Evolutionary conservation across 1,284 basidiomycete genomes (phyloP), one percentile per base, ranked within the genome.

Genomic region (Microbotryomycetes sp.): DNA sequence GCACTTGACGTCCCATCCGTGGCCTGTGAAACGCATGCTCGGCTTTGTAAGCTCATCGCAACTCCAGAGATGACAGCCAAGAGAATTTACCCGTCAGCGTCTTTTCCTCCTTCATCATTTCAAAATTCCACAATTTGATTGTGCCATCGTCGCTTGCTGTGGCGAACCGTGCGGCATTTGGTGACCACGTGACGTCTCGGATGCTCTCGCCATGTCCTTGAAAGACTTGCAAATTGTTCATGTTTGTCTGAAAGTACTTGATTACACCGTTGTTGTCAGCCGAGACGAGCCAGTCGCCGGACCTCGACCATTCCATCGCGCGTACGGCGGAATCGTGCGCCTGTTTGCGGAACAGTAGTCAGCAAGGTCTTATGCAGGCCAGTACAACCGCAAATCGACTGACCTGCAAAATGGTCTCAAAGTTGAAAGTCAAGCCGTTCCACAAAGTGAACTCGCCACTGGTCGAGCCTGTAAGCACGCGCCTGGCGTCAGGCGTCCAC

Each of bases 381-480:
- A 16, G 6, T 30, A 27, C 29, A 2, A 48, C 18, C 4, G 9
- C 16, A 18, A 23, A 21, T 46, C 30, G 18, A 54, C 65, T 29
- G 3, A 74, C 75, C 77, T 97, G 93, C 47, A 97, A 83, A 71
- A 98, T 97, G 0, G 94, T 97, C 76, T 98, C 94, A 75, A 98
- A 98, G 79, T 98, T 97, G 84, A 97, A 98, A 0, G 94, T 97
- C 30, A 96, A 81, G 21, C 93, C 94, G 72, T 98, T 98, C 94
- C 96, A 98, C 5, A 98, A 82, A 0, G 94, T 97, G 76, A 98
- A 97, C 76, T 98, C 94, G 57, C 96, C 96, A 68, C 88, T 91
- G 28, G 92, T 92, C 18, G 92, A 93, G 26, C 94, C 94, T 0
- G 96, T 98, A 49, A 98, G 78, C 28, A 97, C 81, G 5, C 94